Evolutionary conservation across 1,284 basidiomycete species (phyloP), one percentile per base, ranked within the genome.

Genomic region (Ustilago shanxiensis): DNA sequence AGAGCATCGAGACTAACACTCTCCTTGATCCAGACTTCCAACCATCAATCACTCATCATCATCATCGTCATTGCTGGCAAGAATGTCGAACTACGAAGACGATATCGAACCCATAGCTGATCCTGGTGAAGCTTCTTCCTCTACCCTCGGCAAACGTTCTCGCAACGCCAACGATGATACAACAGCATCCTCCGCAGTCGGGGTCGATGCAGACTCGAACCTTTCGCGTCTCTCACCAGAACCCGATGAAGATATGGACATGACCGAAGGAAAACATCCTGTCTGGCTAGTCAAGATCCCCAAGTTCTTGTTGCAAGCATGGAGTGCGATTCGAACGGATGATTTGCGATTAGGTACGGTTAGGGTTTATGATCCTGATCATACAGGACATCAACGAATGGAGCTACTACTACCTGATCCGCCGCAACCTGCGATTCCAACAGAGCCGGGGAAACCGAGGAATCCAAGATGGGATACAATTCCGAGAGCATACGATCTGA

Each of bases 281-380:
- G 79, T 83, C 1, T 86, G 84, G 84, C 67, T 86, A 0, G 84
- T 86, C 45, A 85, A 88, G 83, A 86, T 89, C 29, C 89, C 89
- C 13, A 84, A 87, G 16, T 89, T 89, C 80, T 67, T 89, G 20
- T 81, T 88, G 33, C 87, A 89, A 66, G 85, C 87, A 33, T 89
- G 89, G 89, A 83, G 85, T 68, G 78, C 83, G 20, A 86, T 88
- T 14, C 78, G 83, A n/a, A 84, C 87, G 57, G 86, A 86, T 22
- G 88, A 88, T 22, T 80, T 87, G 35, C 83, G 87, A 4, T 69
- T 89, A 14, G 89, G 88, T 4, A 87, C 87, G 2, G 86, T 89
- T 39, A 73, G 88, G 1, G 87, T 89, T 1, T 89, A 89, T 71
- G 87, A 88, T 59, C 79, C 80, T 2, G 84, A 84, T 52, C 72